These are phyloP conservation scores for Aspergillus quadricinctus DNA, from an alignment of 2,329 filamentous ascomycete genomes.

Conservation along the genomic window DNA sequence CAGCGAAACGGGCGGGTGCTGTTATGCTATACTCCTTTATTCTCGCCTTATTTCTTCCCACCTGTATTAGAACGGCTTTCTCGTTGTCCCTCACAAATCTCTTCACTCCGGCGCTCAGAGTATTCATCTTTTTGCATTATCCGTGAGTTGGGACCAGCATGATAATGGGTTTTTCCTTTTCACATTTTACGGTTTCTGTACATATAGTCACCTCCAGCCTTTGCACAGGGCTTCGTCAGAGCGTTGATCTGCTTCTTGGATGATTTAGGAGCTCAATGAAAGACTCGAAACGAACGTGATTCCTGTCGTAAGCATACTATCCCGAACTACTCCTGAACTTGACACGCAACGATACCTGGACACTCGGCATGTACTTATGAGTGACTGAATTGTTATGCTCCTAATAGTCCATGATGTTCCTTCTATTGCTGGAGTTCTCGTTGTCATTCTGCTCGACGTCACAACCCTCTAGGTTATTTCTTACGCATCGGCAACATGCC, in stretches of 20 bases:
- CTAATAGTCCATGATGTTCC: no score
- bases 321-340: neutral
- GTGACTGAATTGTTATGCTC: neutral
- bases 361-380: neutral
- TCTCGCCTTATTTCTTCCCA: constrained; percentile 24
- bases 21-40: constrained; percentile 13
- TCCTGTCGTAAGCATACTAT: neutral
- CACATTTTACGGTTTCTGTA: constrained; percentile 31
- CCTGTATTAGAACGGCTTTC: constrained; percentile 38
- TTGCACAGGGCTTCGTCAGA: constrained; percentile 2
- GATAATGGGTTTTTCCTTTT: constrained; percentile 36
- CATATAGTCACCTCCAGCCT: constrained; percentile 40
- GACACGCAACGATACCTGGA: neutral
- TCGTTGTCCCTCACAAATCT: constrained; percentile 26
- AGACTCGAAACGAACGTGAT: neutral
- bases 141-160: constrained; percentile 38
- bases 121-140: constrained; percentile 38
- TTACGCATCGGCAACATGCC: neutral
- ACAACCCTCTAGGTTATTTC: neutral
- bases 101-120: constrained; percentile 44
- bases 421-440: neutral
- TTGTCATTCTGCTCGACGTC: neutral
- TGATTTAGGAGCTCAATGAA: constrained; percentile 24
- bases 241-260: constrained; percentile 20
- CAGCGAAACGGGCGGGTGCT: constrained; percentile 24